phyloP scores from a whole-genome alignment of 257 asterid genomes.

The Catharanthus roseus region DNA sequence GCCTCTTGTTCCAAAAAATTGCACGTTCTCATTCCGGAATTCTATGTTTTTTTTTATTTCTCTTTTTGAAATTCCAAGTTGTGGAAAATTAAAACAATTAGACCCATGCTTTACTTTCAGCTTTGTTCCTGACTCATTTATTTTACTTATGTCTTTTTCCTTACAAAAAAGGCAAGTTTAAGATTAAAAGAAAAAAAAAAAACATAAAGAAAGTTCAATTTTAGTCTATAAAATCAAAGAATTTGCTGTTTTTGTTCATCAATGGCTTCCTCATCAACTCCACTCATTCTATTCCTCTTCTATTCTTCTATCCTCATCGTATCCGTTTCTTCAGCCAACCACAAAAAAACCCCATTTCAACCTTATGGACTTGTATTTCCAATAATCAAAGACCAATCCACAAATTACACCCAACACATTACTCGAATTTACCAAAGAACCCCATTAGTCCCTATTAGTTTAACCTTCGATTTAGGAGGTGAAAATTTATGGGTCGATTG shows the following conservation, averaged over 20 bases:
- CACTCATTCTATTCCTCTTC: slow-evolving; percentile 11
- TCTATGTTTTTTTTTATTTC: too few relatives aligned
- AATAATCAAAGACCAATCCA: slow-evolving; percentile 34
- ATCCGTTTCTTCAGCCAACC: slow-evolving; percentile 8
- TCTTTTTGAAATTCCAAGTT: too few relatives aligned
- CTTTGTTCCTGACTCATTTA: too few relatives aligned
- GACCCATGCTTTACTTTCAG: too few relatives aligned
- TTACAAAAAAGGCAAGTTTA: too few relatives aligned
- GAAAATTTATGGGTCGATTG: slow-evolving; percentile 39
- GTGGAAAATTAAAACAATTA: too few relatives aligned
- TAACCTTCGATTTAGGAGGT: slow-evolving; percentile 33
- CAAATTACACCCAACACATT: slow-evolving; percentile 25
- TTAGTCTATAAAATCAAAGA: background rate
- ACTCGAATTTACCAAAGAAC: slow-evolving; percentile 35
- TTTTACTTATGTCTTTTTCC: too few relatives aligned
- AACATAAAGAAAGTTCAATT: too few relatives aligned
- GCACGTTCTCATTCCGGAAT: too few relatives aligned
- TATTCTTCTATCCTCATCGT: slow-evolving; percentile 4
- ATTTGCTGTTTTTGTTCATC: background rate
- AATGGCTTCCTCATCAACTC: slow-evolving; percentile 6
- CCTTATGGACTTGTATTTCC: slow-evolving; percentile 32
- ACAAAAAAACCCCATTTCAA: slow-evolving; percentile 12
- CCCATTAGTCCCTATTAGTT: slow-evolving; percentile 27
- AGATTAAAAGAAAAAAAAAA: too few relatives aligned
- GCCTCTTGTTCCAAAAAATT: too few relatives aligned